These are phyloP conservation scores for Dorcoceras hygrometricum DNA, from an alignment of 257 asterid genomes.

Conservation along the genomic window DNA sequence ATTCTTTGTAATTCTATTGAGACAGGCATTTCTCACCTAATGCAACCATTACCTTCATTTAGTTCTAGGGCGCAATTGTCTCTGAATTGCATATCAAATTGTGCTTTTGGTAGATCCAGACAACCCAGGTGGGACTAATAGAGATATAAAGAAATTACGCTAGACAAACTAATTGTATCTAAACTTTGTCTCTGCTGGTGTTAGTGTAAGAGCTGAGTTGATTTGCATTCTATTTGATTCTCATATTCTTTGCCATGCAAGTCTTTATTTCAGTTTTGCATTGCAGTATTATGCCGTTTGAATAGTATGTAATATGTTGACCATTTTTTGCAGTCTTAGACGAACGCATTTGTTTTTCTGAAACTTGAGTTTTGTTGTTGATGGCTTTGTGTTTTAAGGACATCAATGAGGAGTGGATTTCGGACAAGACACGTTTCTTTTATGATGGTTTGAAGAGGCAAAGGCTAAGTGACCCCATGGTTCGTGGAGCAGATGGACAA, in stretches of 20 bases:
- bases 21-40: background rate
- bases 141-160: slow-evolving; percentile 12
- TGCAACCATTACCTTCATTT: background rate
- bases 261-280: background rate
- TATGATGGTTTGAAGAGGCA: slow-evolving; percentile 99
- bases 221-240: background rate
- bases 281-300: background rate
- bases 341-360: slow-evolving; percentile 2
- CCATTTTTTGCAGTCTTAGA: background rate
- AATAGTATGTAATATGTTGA: background rate
- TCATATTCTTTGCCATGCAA: background rate
- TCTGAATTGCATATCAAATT: slow-evolving; percentile 12
- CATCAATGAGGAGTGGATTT: slow-evolving; percentile 98
- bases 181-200: background rate
- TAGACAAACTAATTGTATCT: background rate
- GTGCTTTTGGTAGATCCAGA: background rate
- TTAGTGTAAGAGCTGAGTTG: background rate
- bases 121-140: slow-evolving; percentile 1
- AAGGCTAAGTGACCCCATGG: slow-evolving; percentile 96
- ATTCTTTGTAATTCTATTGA: background rate
- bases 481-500: slow-evolving; percentile 95
- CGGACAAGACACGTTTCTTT: slow-evolving; percentile 96
- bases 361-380: slow-evolving; percentile 11
- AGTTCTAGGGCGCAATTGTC: background rate
- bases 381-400: slow-evolving; percentile 49